Evolutionary conservation across 2,329 filamentous ascomycete genomes (phyloP).

Genomic region (Pseudogymnoascus sp.): DNA sequence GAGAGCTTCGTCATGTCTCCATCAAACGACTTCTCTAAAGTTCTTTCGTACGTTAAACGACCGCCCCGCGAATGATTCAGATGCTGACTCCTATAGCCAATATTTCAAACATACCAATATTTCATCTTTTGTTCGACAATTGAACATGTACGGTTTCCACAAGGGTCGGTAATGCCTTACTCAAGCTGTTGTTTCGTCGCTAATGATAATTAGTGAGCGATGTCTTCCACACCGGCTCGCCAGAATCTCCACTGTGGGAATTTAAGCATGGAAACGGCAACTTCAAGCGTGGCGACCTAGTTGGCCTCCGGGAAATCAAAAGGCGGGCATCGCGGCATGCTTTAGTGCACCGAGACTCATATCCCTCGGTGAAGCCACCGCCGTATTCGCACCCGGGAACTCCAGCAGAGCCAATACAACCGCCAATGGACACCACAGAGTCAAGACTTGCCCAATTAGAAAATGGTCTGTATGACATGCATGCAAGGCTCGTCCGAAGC

Average conservation of each 20-base stretch:
- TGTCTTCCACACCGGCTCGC: slow-evolving; percentile 90
- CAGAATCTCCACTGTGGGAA: slow-evolving; percentile 93
- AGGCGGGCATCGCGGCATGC: slow-evolving; percentile 87
- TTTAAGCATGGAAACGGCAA: slow-evolving; percentile 97
- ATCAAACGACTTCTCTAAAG: slow-evolving; percentile 94
- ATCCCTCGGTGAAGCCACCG: slow-evolving; percentile 64
- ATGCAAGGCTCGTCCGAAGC: slow-evolving; percentile 64
- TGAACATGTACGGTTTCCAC: slow-evolving; percentile 99
- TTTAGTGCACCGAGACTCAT: slow-evolving; percentile 84
- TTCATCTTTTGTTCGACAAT: slow-evolving; percentile 91
- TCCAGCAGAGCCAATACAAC: slow-evolving; percentile 71
- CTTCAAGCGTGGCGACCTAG: slow-evolving; percentile 90
- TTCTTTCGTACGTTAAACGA: slow-evolving; percentile 67
- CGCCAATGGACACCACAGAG: slow-evolving; percentile 66
- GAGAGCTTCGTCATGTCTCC: slow-evolving; percentile 99
- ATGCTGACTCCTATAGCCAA: slow-evolving; percentile 51
- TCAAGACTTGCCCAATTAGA: slow-evolving; percentile 68
- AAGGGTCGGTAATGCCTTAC: slow-evolving; percentile 59
- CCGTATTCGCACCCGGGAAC: slow-evolving; percentile 71
- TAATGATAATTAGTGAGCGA: slow-evolving; percentile 65
- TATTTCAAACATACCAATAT: slow-evolving; percentile 99
- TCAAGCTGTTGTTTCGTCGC: slow-evolving; percentile 16
- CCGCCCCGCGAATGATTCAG: slow-evolving; percentile 13
- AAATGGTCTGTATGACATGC: slow-evolving; percentile 74
- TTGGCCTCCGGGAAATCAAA: slow-evolving; percentile 90